phyloP scores from a whole-genome alignment of 2,329 filamentous ascomycete genomes.

The Plenodomus tracheiphilus region DNA sequence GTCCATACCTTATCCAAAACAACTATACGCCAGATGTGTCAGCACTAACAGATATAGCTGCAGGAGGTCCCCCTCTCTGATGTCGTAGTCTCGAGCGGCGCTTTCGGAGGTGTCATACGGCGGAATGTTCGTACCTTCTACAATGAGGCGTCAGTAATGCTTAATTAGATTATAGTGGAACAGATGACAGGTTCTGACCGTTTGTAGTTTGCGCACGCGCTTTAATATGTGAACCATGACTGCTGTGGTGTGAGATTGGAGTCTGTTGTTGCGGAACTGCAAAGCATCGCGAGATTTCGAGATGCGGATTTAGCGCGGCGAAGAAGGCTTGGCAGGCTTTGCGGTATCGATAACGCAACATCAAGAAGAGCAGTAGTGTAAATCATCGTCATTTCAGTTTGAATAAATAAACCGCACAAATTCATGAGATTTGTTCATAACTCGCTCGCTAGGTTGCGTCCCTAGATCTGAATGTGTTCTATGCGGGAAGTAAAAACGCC shows the following conservation, averaged over 20 bases:
- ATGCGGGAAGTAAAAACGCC: too few relatives aligned
- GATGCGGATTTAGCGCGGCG: neutral
- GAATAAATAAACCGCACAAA: too few relatives aligned
- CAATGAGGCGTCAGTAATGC: conserved; percentile 21
- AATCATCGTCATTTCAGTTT: too few relatives aligned
- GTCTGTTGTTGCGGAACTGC: conserved; percentile 24
- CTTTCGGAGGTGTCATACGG: conserved; percentile 20
- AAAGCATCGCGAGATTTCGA: conserved; percentile 16
- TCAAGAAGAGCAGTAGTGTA: too few relatives aligned
- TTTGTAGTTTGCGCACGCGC: conserved; percentile 74
- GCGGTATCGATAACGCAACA: neutral
- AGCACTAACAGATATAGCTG: conserved; percentile 2
- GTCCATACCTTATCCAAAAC: conserved; percentile 74
- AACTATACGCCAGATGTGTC: conserved; percentile 55
- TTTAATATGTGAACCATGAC: conserved; percentile 62
- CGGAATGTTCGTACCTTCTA: conserved; percentile 38
- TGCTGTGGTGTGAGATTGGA: conserved; percentile 18
- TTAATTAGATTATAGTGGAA: neutral
- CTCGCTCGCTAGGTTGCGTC: too few relatives aligned
- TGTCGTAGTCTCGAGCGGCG: conserved; percentile 1
- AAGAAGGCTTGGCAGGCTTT: neutral
- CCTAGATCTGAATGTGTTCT: too few relatives aligned
- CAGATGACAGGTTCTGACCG: conserved; percentile 56
- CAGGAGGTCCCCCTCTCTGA: neutral
- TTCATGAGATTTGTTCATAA: too few relatives aligned